Base-by-base conservation (phyloP, 2,329 filamentous ascomycete species). In the Chaetomium globosum region DNA sequence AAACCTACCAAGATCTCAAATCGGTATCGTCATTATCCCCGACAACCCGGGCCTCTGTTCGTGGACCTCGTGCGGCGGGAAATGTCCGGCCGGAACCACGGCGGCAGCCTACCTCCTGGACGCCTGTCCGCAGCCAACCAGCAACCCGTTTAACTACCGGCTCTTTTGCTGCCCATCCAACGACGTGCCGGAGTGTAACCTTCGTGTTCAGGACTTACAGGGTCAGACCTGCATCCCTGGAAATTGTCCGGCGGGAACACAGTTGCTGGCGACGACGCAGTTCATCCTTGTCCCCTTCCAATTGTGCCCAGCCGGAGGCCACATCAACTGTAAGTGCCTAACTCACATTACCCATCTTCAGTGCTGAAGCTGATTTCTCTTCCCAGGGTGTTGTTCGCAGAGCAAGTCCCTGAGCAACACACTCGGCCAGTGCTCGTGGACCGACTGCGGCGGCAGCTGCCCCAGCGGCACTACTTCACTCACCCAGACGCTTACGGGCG, bases 1-100 rank as follows among this genome's bases (percentile, higher is more conserved):
- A 21, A 39, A n/a, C 58, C 12, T 39, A 31, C 30, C 26, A 48
- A 39, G 12, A 30, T n/a, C 48, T 13, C 58, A 60, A 8, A 26
- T 60, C 1, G 23, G 21, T n/a, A 13, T 60, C 21, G 58, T 39
- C n/a, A 16, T 60, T 21, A n/a, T 48, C 21, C 21, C 58, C 30
- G 58, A 60, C 58, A 60, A 60, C 46, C 58, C 58, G 7, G 46
- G 58, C 3, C 58, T 60, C 10, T 60, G 58, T n/a, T 60, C 58
- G 8, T 60, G 58, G 58, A 60, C 58, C 2, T 7, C 9, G n/a
- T 60, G 58, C 21, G 58, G 58, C 46, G 46, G 48, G 21, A 26
- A 3, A 21, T 60, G 58, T 19, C 58, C 58, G 1, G 46, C 58
- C 13, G 58, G 58, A 9, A 60, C 58, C 7, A 26, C 58, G 10